Evolutionary conservation across 768 basidiomycete species (phyloP), one percentile per base, ranked within the genome.

Genomic region (Mycena floridula): DNA sequence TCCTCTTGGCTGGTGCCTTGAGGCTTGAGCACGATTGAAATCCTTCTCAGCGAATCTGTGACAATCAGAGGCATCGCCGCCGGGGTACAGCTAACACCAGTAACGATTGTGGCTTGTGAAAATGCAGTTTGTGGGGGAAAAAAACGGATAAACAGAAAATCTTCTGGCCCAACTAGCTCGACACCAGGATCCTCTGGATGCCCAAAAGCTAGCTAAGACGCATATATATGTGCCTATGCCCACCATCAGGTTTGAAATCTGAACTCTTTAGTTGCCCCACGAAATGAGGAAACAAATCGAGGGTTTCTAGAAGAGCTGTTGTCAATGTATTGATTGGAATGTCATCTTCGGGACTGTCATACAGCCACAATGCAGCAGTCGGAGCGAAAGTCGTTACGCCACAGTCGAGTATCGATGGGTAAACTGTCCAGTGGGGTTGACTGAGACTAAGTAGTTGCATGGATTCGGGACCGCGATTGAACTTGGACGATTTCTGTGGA

Each of bases 211-310:
- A 65, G 27, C 55, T 47, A 13, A 60, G 35, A n/a, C 63, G 64
- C 25, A 54, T 52, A 26, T 54, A 59, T 18, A 61, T 59, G 27
- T 49, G 37, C 3, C 54, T 60, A 39, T 65, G 62, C 5, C 25
- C 13, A 6, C 22, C 20, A 23, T 36, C 50, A 16, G 45, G 47
- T 0, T 20, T 22, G 43, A 53, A 58, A 7, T 42, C 30, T 3
- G 55, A 47, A 48, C 51, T 57, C 4, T 56, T 58, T 27, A 63
- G 46, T 32, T 64, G 63, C 6, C 63, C 62, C 6, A 55, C 46
- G 59, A 59, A 64, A 23, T 62, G 62, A 13, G 63, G 61, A 44
- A 64, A 64, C 9, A 47, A 49, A 39, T 55, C 48, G n/a, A 64
- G 50, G 8, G 60, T 58, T 30, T 37, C 38, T 38, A 41, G 24